Evolutionary conservation across 805 yeast species (phyloP).

Genomic region (Cyberlindnera samutprakarnensis): DNA sequence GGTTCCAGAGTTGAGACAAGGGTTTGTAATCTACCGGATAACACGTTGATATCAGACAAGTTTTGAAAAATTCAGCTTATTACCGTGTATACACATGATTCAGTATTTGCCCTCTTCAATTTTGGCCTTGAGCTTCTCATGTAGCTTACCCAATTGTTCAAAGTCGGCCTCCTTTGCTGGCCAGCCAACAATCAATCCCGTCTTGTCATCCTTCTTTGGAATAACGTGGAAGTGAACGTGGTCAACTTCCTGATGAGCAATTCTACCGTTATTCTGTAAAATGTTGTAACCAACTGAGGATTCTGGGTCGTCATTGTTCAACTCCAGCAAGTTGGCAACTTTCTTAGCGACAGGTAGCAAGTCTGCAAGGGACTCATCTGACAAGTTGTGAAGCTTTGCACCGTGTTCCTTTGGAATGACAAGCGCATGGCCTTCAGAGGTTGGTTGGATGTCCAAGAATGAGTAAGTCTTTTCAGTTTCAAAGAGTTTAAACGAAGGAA

Average conservation of each 20-base stretch:
- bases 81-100: no score
- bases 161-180: conserved; percentile 80
- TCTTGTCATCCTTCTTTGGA: conserved; percentile 67
- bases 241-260: conserved; percentile 93
- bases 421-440: conserved; percentile 80
- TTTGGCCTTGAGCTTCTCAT: conserved; percentile 48
- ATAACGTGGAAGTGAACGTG: conserved; percentile 97
- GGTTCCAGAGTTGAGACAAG: conserved; percentile 27
- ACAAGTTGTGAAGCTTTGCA: conserved; percentile 83
- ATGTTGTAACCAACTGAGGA: conserved; percentile 74
- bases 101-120: conserved; percentile 18
- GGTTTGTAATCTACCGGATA: conserved; percentile 39
- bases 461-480: conserved; percentile 82
- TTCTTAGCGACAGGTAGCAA: conserved; percentile 84
- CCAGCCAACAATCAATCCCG: conserved; percentile 91
- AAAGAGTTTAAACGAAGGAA: conserved; percentile 83
- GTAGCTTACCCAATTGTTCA: conserved; percentile 60
- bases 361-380: conserved; percentile 86
- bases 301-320: conserved; percentile 53
- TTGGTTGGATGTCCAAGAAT: conserved; percentile 90
- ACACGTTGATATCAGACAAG: conserved; percentile 1
- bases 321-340: conserved; percentile 63
- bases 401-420: conserved; percentile 94
- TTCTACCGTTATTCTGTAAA: conserved; percentile 87
- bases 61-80: no score